Evolutionary conservation across 148 eudicot genomes (phyloP).

Genomic region (Mesembryanthemum crystallinum): DNA sequence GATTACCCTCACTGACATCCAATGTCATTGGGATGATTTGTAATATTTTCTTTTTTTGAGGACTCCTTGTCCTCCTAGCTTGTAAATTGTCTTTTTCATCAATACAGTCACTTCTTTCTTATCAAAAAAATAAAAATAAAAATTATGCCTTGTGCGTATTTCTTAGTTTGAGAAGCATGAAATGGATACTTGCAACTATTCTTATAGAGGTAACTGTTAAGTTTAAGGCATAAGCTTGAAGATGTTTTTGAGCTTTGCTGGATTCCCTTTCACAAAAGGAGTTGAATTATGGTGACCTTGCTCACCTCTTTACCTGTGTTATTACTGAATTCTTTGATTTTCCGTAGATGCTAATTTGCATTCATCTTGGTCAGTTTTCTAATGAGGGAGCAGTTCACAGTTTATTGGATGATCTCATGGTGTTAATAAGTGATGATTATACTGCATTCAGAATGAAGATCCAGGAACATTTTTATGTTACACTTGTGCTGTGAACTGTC

Average conservation of each 20-base stretch:
- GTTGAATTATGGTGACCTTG: not conserved
- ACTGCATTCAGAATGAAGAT: not conserved
- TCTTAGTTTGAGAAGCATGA: not conserved
- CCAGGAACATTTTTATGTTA: not conserved
- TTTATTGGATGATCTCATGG: not conserved
- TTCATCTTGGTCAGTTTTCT: not conserved
- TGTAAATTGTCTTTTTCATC: too few species aligned
- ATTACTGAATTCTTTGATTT: not conserved
- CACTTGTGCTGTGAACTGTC: slow-evolving; percentile 1
- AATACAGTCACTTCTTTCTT: too few species aligned
- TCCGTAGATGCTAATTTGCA: not conserved
- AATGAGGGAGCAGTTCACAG: not conserved
- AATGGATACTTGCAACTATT: not conserved
- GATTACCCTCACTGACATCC: too few species aligned
- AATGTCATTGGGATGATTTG: too few species aligned
- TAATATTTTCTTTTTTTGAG: too few species aligned
- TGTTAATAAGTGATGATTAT: slow-evolving; percentile 9
- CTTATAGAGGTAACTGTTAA: not conserved
- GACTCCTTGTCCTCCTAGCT: too few species aligned
- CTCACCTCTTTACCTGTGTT: not conserved
- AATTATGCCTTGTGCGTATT: not conserved
- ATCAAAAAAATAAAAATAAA: too few species aligned
- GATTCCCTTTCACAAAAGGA: not conserved
- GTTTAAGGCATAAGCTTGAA: not conserved
- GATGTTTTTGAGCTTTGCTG: not conserved